Evolutionary conservation across 495 filamentous ascomycete species (phyloP), one percentile per base, ranked within the genome.

Genomic region (Podospora pseudocomata): DNA sequence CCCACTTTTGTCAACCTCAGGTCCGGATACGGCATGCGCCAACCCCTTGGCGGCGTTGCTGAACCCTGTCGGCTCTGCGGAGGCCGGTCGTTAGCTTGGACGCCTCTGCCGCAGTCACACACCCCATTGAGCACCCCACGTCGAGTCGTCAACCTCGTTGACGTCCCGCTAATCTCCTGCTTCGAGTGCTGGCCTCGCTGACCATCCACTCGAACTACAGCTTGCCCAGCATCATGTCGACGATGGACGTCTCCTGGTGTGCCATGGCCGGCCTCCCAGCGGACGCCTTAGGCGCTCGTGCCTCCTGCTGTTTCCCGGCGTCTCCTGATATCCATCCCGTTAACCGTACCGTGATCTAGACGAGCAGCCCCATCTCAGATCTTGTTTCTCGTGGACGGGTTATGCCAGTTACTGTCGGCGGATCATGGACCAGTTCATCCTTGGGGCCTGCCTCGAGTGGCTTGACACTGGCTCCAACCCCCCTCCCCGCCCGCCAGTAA

Each of bases 41-140:
- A 56, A 56, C n/a, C 18, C 16, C 28, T 63, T 11, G 19, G 18
- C 27, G 55, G 18, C 62, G 32, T 49, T 59, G 63, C 55, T 58
- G 27, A 66, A 64, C 67, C 66, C 64, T 71, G 68, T 60, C 59
- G 55, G 62, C 44, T 63, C 57, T 69, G 58, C 44, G 19, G n/a
- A 39, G 30, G 59, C 39, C 44, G 23, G 23, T 58, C 34, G 62
- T 55, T 27, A 56, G 49, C 56, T 28, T 55, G 20, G 64, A 66
- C 68, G 68, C 68, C 68, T 70, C 56, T 63, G 32, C 65, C 64
- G 67, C 56, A 65, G 59, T 32, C 28, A 18, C 62, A 23, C 55
- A 59, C 27, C 27, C 59, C 59, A 61, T 32, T 32, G 59, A 30
- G n/a, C 30, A 60, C 61, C 39, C 65, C 61, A 67, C 68, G 34